Evolutionary conservation across 257 asterid species (phyloP), one percentile per base, ranked within the genome.

Genomic region (Eustoma russellianum): DNA sequence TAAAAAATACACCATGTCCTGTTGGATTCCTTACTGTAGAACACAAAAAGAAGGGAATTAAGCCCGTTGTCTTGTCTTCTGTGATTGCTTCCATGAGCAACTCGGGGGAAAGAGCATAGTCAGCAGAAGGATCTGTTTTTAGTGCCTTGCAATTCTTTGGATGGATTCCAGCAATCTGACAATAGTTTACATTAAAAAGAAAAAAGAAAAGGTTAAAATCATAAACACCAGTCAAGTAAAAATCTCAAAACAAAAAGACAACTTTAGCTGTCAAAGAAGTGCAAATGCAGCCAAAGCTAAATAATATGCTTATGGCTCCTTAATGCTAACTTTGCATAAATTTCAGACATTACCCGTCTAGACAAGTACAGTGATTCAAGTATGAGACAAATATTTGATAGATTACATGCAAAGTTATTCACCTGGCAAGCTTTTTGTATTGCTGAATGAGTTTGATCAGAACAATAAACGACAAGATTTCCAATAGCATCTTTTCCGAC

Each of bases 1-100:
- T 11, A 38, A 38, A 38, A 38, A 11, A 3, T 38, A 38, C 7
- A 38, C 43, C 43, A 38, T 8, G 11, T 38, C 5, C 60, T 48
- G 53, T 35, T 51, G 43, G 54, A 63, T 66, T 65, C 62, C 97
- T 86, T 84, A 91, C 98, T 63, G 96, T 80, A 64, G 95, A 94
- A 78, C 96, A 82, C 64, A 87, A 72, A 92, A 91, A 91, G 81
- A 91, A 84, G 66, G 98, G 98, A 65, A 87, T 77, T 77, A 87
- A 72, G 73, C 95, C 98, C 60, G 80, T 64, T 44, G 81, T 68
- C 45, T 72, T 47, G 78, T 91, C 98, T 57, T 59, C 57, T 28
- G 78, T 70, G 70, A 87, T 77, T 46, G 95, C 94, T 72, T 77
- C 78, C 52, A 65, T 51, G 62, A 91, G 87, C 41, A 70, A 50